Evolutionary conservation across 805 yeast species (phyloP), one percentile per base, ranked within the genome.

Genomic region (Teunomyces aglyptinius): DNA sequence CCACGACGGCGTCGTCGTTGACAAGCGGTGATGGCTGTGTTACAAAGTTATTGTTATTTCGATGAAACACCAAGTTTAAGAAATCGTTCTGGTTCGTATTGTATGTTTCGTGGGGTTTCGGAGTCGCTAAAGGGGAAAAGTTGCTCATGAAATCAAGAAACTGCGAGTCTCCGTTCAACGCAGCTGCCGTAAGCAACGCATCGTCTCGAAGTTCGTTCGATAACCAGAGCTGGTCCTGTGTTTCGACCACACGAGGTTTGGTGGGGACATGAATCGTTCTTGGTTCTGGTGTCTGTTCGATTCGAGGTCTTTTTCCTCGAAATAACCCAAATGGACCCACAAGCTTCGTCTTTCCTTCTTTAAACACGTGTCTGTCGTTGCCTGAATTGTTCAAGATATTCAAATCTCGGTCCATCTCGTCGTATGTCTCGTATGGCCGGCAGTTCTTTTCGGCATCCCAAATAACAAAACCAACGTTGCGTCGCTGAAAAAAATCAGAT

Each of bases 251-350:
- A 2, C 22, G 8, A 6, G 13, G 15, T 15, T 43, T 15, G 11
- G n/a, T 35, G 38, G 31, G 7, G 16, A 18, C 13, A 3, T 2
- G 40, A 20, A 5, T n/a, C 27, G 24, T 19, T 20, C 41, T 29
- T 18, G 26, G 40, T 13, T 15, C 16, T 5, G 33, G 29, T 13
- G 5, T 24, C 46, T 26, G 36, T 27, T 15, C 13, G 22, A 12
- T 32, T 16, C 18, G 31, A 3, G 28, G 8, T 47, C 45, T 16
- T 75, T 76, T 38, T n/a, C 44, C 31, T 12, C 26, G 19, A 56
- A 89, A 88, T 0, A 88, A 94, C 1, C 95, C 96, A 70, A 89
- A 90, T 11, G 94, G 95, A 1, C 96, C 96, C 38, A 77, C 64
- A 4, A 77, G 57, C 65, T 77, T 73, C 0, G 89, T 83, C 34